A percentile compares a stretch with the other conserved stretches of the same genome.
Conservation (phyloP, 805 yeast species). For the Hermanozyma aechmeae region DNA sequence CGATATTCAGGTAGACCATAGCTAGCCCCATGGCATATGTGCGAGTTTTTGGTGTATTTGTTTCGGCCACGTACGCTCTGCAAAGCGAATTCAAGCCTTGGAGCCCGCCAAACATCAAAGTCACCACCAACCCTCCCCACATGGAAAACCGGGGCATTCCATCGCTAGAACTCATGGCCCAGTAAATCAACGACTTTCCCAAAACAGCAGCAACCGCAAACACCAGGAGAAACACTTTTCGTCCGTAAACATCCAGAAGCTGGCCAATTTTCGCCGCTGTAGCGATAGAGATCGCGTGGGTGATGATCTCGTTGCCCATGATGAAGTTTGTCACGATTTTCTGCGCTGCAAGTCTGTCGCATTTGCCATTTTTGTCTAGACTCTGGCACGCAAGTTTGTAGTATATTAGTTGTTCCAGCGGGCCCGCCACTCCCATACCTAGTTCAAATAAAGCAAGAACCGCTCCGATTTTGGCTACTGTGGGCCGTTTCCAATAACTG, state of each 20-base stretch:
- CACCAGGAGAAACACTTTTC: slow-evolving; percentile 2
- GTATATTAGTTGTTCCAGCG: slow-evolving; percentile 1
- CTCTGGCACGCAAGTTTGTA: slow-evolving; percentile 3
- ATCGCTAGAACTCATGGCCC: not conserved
- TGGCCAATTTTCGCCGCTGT: slow-evolving; percentile 3
- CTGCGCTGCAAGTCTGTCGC: slow-evolving; percentile 6
- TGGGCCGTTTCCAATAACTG: too few relatives aligned
- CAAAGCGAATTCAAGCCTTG: slow-evolving; percentile 1
- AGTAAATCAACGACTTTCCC: not conserved
- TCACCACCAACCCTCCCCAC: not conserved
- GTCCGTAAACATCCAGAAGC: slow-evolving; percentile 5
- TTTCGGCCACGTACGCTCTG: slow-evolving; percentile 5
- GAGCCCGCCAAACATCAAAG: slow-evolving; percentile 3
- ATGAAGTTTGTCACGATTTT: slow-evolving; percentile 3
- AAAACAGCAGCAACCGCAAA: not conserved
- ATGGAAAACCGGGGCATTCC: slow-evolving; percentile 1
- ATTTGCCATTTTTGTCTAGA: not conserved
- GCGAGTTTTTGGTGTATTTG: slow-evolving; percentile 3
- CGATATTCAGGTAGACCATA: slow-evolving; percentile 1
- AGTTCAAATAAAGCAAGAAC: not conserved
- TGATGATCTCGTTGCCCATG: slow-evolving; percentile 1
- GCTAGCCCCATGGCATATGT: slow-evolving; percentile 4
- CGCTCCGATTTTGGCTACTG: not conserved
- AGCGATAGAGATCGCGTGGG: slow-evolving; percentile 1
- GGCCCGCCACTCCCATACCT: not conserved